Evolutionary conservation across 73 alveolate species (phyloP).

Genomic region (Blepharisma japonicum): DNA sequence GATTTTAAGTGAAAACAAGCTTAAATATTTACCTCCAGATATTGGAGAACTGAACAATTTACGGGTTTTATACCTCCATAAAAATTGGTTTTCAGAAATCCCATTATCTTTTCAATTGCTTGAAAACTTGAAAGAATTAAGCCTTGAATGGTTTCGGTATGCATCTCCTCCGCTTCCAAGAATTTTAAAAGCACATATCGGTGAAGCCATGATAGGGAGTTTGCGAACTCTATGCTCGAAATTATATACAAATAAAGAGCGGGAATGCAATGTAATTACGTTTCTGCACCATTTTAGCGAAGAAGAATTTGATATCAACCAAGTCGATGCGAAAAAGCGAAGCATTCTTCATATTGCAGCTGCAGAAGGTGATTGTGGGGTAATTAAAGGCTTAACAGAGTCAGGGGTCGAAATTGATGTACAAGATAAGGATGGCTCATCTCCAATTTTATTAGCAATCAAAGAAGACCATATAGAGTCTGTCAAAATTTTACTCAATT

Average conservation of each 20-base stretch:
- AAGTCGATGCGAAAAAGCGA: conserved; percentile 33
- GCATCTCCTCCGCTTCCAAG: conserved; percentile 46
- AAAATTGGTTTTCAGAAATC: conserved; percentile 33
- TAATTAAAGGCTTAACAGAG: conserved; percentile 34
- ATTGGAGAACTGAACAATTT: conserved; percentile 32
- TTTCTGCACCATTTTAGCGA: conserved; percentile 41
- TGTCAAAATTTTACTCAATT: conserved; percentile 40
- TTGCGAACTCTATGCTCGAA: conserved; percentile 30
- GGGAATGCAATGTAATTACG: conserved; percentile 35
- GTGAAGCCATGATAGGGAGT: conserved; percentile 32
- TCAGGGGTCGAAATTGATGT: conserved; percentile 34
- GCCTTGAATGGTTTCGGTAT: conserved; percentile 52
- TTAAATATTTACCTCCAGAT: conserved; percentile 36
- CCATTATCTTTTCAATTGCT: conserved; percentile 35
- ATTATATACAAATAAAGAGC: conserved; percentile 16
- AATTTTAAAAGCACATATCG: conserved; percentile 18
- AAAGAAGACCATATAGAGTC: conserved; percentile 44
- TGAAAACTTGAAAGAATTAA: conserved; percentile 33
- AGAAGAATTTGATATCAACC: conserved; percentile 35
- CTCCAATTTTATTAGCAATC: conserved; percentile 52
- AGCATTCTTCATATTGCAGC: conserved; percentile 52
- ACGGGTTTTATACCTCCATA: conserved; percentile 31
- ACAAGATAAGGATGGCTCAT: conserved; percentile 49
- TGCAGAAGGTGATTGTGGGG: conserved; percentile 53
- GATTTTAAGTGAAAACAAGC: conserved; percentile 36